phyloP scores from a whole-genome alignment of 108 stramenopile genomes.

The Hondaea fermentalgiana region DNA sequence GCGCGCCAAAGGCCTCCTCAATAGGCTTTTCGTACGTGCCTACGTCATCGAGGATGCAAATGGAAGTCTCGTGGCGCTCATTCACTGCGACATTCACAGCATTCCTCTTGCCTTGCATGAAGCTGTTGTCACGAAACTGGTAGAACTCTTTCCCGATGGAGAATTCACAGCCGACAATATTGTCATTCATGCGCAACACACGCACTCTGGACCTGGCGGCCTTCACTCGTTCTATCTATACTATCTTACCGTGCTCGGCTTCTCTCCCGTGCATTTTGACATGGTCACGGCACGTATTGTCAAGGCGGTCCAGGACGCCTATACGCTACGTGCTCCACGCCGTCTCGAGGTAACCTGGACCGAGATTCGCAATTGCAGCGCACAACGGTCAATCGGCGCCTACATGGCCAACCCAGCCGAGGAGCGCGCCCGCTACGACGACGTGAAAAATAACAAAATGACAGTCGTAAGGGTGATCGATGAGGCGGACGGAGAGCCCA shows the following conservation, averaged over 20 bases:
- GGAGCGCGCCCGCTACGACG: not conserved
- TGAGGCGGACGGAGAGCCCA: not conserved
- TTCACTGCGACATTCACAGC: slow-evolving; percentile 5
- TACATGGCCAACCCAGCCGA: not conserved
- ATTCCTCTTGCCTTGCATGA: not conserved
- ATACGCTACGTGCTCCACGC: not conserved
- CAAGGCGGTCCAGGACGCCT: not conserved
- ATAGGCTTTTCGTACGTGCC: not conserved
- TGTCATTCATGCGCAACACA: not conserved
- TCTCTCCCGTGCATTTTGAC: not conserved
- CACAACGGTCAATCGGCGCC: not conserved
- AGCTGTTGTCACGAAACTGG: not conserved
- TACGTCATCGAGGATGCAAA: not conserved
- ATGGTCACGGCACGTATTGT: not conserved
- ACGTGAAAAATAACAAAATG: not conserved
- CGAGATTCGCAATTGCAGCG: not conserved
- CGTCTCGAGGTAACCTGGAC: not conserved
- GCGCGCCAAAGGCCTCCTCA: slow-evolving; percentile 2
- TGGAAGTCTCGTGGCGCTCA: not conserved
- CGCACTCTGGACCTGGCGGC: slow-evolving; percentile 4
- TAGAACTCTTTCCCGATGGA: not conserved
- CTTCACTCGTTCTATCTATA: not conserved
- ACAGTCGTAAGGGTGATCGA: not conserved
- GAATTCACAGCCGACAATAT: not conserved
- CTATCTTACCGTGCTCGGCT: not conserved